A percentile compares a stretch with the other conserved stretches of the same genome.
These are phyloP conservation scores for Metschnikowia noctiluminum DNA, from an alignment of 805 yeast species.

Conservation along the genomic window DNA sequence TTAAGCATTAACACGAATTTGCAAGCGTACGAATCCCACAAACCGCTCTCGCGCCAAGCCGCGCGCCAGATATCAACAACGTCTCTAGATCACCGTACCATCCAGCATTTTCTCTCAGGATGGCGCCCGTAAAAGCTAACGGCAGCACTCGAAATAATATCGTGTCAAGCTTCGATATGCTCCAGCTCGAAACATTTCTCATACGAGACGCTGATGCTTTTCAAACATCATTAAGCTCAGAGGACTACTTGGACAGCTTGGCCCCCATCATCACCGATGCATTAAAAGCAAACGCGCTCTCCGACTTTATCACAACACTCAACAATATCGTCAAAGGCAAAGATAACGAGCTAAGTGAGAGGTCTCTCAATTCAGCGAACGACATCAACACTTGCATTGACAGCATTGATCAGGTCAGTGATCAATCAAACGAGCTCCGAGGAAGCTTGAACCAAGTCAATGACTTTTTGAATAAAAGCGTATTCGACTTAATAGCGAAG, in stretches of 20 bases:
- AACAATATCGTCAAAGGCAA: conserved; percentile 56
- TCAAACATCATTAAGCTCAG: conserved; percentile 49
- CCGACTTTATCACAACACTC: conserved; percentile 53
- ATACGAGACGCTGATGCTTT: conserved; percentile 41
- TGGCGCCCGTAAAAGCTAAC: conserved; percentile 2
- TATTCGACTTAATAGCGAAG: conserved; percentile 58
- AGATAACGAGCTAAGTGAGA: conserved; percentile 58
- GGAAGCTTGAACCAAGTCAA: conserved; percentile 56
- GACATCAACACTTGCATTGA: conserved; percentile 58
- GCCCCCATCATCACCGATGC: conserved; percentile 72
- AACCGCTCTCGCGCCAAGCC: no score
- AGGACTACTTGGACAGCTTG: conserved; percentile 74
- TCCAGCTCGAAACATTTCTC: conserved; percentile 36
- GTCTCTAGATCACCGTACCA: no score
- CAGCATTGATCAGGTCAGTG: conserved; percentile 59
- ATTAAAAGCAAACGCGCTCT: conserved; percentile 49
- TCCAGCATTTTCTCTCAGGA: neutral
- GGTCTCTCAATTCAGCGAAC: conserved; percentile 58
- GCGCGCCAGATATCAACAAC: no score
- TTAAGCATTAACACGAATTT: no score
- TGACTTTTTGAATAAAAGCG: conserved; percentile 57
- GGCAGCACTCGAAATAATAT: neutral
- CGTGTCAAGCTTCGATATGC: conserved; percentile 19
- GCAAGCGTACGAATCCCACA: no score
- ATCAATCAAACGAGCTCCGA: conserved; percentile 53